phyloP scores from a whole-genome alignment of 805 yeast genomes.

The Clavispora phyllophila region DNA sequence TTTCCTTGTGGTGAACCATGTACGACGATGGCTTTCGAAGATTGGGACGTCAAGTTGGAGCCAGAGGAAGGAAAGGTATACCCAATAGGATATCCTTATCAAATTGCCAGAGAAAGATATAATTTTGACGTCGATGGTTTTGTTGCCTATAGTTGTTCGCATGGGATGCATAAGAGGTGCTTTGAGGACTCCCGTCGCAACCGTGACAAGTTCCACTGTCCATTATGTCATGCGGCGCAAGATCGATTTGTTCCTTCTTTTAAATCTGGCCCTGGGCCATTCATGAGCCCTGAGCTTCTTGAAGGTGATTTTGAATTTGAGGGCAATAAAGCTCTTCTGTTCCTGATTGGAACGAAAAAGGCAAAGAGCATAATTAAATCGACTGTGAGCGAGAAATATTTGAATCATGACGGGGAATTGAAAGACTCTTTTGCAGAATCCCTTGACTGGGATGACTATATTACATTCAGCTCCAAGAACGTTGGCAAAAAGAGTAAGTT shows the following conservation, averaged over 20 bases:
- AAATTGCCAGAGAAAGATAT: neutral
- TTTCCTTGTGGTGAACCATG: constrained; percentile 25
- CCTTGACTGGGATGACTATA: neutral
- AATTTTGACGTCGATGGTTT: neutral
- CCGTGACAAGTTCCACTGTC: constrained; percentile 37
- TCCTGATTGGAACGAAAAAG: constrained; percentile 1
- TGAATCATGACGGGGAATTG: constrained; percentile 8
- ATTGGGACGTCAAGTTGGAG: constrained; percentile 15
- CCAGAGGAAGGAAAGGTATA: constrained; percentile 1
- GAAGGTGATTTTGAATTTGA: constrained; percentile 18
- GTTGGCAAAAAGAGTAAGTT: neutral
- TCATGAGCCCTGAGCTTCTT: neutral
- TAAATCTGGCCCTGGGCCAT: neutral
- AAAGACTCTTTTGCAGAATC: neutral
- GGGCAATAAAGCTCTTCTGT: constrained; percentile 3
- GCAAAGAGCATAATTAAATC: neutral
- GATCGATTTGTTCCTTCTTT: constrained; percentile 44
- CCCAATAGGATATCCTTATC: constrained; percentile 3
- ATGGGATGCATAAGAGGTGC: constrained; percentile 48
- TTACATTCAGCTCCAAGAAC: neutral
- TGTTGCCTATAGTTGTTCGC: constrained; percentile 46
- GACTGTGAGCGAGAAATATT: constrained; percentile 15
- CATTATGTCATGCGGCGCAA: constrained; percentile 44
- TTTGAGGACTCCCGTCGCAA: constrained; percentile 20
- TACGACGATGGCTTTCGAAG: constrained; percentile 18